phyloP scores from a whole-genome alignment of 176 grass and related monocot species.

The Poa annua region DNA sequence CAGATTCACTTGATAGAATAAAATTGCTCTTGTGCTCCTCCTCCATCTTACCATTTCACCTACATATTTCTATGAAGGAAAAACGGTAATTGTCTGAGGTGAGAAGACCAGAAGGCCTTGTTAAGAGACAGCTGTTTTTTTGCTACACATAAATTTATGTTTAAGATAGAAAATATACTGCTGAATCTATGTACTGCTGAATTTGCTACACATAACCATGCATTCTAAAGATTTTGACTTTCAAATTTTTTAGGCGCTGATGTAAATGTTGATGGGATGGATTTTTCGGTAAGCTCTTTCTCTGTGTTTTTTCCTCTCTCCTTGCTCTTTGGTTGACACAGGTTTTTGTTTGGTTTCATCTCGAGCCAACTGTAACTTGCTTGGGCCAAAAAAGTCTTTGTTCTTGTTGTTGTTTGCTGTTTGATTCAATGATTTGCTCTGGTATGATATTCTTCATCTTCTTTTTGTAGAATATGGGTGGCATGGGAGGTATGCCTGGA shows the following conservation, averaged over 20 bases:
- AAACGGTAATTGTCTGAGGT: slow-evolving; percentile 9
- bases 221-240: slow-evolving; percentile 20
- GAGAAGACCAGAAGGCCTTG: background rate
- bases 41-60: background rate
- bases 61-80: background rate
- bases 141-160: background rate
- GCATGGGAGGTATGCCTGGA: slow-evolving; percentile 29
- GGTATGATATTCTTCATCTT: slow-evolving; percentile 38
- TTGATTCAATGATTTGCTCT: slow-evolving; percentile 2
- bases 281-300: slow-evolving; percentile 67
- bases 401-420: background rate
- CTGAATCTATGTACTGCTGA: background rate
- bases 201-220: background rate
- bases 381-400: no score
- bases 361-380: no score
- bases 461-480: slow-evolving; percentile 75
- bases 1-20: background rate
- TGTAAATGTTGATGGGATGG: slow-evolving; percentile 92
- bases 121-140: background rate
- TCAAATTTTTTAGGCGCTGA: slow-evolving; percentile 48
- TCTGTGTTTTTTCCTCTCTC: background rate
- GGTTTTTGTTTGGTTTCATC: no score
- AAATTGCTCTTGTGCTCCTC: background rate
- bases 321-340: no score
- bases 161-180: background rate